Conservation (phyloP, 306 rosid species). For the Cicer judaicum region DNA sequence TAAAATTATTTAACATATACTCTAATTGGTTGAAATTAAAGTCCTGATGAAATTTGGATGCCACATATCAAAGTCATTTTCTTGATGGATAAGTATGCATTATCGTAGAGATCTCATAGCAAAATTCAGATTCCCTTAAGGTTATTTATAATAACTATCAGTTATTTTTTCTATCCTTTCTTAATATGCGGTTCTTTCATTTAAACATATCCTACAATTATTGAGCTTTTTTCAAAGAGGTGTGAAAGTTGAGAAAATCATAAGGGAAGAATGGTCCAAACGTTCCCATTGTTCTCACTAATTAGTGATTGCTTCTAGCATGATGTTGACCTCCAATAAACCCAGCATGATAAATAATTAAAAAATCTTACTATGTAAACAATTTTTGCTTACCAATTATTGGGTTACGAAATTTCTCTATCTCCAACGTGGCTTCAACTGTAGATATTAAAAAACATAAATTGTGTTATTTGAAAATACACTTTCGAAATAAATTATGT, state of each 20-base stretch:
- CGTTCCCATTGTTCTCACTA: slow-evolving; percentile 39
- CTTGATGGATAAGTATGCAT: not conserved
- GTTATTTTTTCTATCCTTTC: not conserved
- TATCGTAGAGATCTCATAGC: slow-evolving; percentile 11
- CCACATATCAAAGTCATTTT: slow-evolving; percentile 14
- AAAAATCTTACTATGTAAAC: not conserved
- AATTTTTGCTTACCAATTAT: slow-evolving; percentile 5
- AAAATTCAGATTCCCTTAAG: slow-evolving; percentile 13
- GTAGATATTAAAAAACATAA: too few relatives aligned
- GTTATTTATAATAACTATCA: not conserved
- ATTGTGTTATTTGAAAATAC: too few relatives aligned
- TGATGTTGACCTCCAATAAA: slow-evolving; percentile 34
- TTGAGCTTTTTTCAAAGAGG: slow-evolving; percentile 11
- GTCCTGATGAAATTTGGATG: not conserved
- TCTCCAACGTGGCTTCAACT: too few relatives aligned
- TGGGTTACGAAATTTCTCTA: not conserved
- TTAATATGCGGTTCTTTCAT: slow-evolving; percentile 25
- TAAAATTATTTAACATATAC: too few relatives aligned
- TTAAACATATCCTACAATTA: slow-evolving; percentile 22
- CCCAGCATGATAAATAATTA: not conserved
- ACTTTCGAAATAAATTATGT: too few relatives aligned
- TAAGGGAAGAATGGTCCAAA: not conserved
- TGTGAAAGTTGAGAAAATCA: not conserved
- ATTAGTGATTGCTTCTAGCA: slow-evolving; percentile 17
- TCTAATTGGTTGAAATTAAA: not conserved